Evolutionary conservation across 2,329 filamentous ascomycete genomes (phyloP), one percentile per base, ranked within the genome.

Genomic region (Aspergillus sp.): DNA sequence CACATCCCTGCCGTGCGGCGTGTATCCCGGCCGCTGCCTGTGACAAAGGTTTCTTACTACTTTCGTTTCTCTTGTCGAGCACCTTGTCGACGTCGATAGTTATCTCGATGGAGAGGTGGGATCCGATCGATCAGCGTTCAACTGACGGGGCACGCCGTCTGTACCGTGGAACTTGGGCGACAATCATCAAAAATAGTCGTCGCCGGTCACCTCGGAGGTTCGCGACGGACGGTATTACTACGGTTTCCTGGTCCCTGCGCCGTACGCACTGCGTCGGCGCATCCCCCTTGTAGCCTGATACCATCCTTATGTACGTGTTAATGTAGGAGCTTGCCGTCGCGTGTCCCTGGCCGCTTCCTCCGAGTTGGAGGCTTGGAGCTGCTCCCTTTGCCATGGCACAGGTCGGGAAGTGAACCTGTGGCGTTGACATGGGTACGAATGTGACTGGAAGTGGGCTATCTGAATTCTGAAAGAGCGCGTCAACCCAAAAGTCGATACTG

Each of bases 41-140:
- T 30, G 9, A 30, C 9, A 30, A 12, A 18, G 30, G 42, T n/a
- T 30, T n/a, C 17, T 45, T 39, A 26, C 24, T 34, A 3, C 24
- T 39, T 34, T 18, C 36, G 12, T 15, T 9, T 24, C 7, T 20
- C 17, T n/a, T 24, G 13, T 47, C 11, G 44, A 17, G 13, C 11
- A 13, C 4, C 5, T 17, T 22, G 42, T 30, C 13, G 11, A 43
- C 41, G 18, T 30, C 13, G n/a, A 49, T 49, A 20, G n/a, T 9
- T 36, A 47, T 32, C 6, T 22, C 20, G 50, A 38, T 45, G 47
- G 42, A 53, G 52, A 56, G 43, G 55, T 52, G 38, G 55, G 44
- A 56, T 56, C 55, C 42, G 55, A 56, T 56, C 55, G 55, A 56
- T 52, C 48, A 53, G 43, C 55, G 43, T 43, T 53, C 18, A 30